A percentile compares a stretch with the other conserved stretches of the same genome.
Evolutionary conservation across 2,329 filamentous ascomycete species (phyloP).

Genomic region (Phialophora expanda): DNA sequence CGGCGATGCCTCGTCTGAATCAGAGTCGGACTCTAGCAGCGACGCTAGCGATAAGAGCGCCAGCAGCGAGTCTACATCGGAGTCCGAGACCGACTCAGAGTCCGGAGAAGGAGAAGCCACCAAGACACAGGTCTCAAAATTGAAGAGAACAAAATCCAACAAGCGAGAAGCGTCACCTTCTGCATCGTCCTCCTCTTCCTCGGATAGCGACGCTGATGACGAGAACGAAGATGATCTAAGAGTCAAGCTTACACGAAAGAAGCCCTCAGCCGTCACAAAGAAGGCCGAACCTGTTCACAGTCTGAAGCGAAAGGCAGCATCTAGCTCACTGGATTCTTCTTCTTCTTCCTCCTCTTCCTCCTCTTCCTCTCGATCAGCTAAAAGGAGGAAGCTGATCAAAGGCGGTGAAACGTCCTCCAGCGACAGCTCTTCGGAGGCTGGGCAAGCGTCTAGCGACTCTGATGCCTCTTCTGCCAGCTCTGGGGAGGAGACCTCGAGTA

Average conservation of each 20-base stretch:
- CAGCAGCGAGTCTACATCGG: slow-evolving; percentile 42
- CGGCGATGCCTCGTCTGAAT: slow-evolving; percentile 20
- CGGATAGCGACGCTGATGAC: slow-evolving; percentile 59
- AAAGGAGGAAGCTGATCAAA: slow-evolving; percentile 25
- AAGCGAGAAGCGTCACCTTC: slow-evolving; percentile 37
- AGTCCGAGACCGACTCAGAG: slow-evolving; percentile 8
- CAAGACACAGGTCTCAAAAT: slow-evolving; percentile 43
- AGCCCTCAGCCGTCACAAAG: slow-evolving; percentile 54
- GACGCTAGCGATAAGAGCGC: slow-evolving; percentile 41
- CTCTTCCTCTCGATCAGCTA: slow-evolving; percentile 35
- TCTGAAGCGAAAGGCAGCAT: slow-evolving; percentile 65
- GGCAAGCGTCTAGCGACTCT: slow-evolving; percentile 35
- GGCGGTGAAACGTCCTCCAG: slow-evolving; percentile 35
- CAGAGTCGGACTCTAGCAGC: slow-evolving; percentile 30
- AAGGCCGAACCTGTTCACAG: slow-evolving; percentile 44
- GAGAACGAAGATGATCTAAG: slow-evolving; percentile 50
- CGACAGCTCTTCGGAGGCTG: slow-evolving; percentile 42
- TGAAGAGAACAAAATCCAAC: slow-evolving; percentile 43
- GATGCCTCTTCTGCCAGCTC: slow-evolving; percentile 1
- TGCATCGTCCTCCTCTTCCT: slow-evolving; percentile 44
- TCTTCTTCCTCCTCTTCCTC: slow-evolving; percentile 48
- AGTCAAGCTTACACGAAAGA: slow-evolving; percentile 39
- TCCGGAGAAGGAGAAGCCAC: slow-evolving; percentile 47
- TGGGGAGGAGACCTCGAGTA: background rate
- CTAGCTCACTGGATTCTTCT: slow-evolving; percentile 48